Evolutionary conservation across 108 stramenopile genomes (phyloP), one percentile per base, ranked within the genome.

Genomic region (Skeletonema costatum): DNA sequence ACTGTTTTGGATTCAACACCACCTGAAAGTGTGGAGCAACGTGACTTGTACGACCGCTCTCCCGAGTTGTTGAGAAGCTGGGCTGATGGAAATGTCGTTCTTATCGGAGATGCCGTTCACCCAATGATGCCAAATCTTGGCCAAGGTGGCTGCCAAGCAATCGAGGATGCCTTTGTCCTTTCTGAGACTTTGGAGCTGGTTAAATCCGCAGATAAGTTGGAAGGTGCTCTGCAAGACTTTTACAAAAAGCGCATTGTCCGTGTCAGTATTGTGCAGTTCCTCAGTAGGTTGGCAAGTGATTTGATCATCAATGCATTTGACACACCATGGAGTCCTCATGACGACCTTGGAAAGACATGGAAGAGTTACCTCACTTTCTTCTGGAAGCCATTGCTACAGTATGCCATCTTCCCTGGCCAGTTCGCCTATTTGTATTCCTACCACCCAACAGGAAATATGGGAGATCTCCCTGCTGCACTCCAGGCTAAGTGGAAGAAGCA

Each of bases 121-220:
- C 94, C 98, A 44, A 98, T 98, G 98, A 98, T 98, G 98, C 98
- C 98, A 5, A 98, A 98, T 77, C 86, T 98, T 25, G 98, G 98
- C 12, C 93, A 94, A 75, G 98, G 98, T 38, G 98, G 97, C 53
- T 97, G 98, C 73, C 97, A 98, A 83, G 97, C 97, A 13, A 97
- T 97, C 74, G 97, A 98, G 77, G 98, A 98, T 85, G 97, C 96
- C 29, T 98, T 87, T 76, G 87, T 97, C 50, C 92, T 98, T 21
- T 84, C 96, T 42, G 94, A 98, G 68, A 83, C 82, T 42, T 87
- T 98, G 65, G 94, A 94, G 30, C 76, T 75, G 12, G 82, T 85
- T 56, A 94, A 90, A 56, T 82, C 82, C 11, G 92, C 94, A 25
- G 88, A 87, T 1, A 87, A 93, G 67, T 70, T 97, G 32, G 83